phyloP scores from a whole-genome alignment of 192 early-diverging fungal species.

The Entomortierella parvispora region DNA sequence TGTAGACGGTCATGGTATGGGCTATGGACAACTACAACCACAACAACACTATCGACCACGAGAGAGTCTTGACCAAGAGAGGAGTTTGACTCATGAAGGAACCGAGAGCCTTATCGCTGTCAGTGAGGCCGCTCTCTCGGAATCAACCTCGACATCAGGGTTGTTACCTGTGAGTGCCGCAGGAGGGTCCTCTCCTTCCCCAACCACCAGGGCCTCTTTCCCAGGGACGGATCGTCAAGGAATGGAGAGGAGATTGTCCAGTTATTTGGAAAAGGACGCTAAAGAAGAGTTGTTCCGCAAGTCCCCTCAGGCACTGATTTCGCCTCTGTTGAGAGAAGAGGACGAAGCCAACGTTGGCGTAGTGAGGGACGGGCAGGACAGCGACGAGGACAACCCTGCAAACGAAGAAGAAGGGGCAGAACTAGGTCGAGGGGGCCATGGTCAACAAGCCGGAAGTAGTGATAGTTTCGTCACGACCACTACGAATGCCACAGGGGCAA shows the following conservation, averaged over 20 bases:
- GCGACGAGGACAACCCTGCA: not conserved
- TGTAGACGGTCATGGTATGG: no score
- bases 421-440: no score
- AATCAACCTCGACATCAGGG: not conserved
- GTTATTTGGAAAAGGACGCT: slow-evolving; percentile 10
- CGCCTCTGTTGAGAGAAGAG: not conserved
- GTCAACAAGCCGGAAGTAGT: no score
- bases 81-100: no score
- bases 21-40: not conserved
- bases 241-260: not conserved
- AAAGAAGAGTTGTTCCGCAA: slow-evolving; percentile 17
- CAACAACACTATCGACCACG: not conserved
- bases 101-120: not conserved
- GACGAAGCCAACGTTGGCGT: not conserved
- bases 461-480: no score
- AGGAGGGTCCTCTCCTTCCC: not conserved
- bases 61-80: not conserved
- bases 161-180: not conserved
- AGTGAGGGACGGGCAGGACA: not conserved
- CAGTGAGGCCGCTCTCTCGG: not conserved
- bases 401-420: no score
- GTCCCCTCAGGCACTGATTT: slow-evolving; percentile 22
- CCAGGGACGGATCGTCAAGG: not conserved
- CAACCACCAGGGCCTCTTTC: no score
- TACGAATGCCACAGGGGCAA: no score